Base-by-base conservation (phyloP, 2,329 filamentous ascomycete species). In the Penicillium sp. region DNA sequence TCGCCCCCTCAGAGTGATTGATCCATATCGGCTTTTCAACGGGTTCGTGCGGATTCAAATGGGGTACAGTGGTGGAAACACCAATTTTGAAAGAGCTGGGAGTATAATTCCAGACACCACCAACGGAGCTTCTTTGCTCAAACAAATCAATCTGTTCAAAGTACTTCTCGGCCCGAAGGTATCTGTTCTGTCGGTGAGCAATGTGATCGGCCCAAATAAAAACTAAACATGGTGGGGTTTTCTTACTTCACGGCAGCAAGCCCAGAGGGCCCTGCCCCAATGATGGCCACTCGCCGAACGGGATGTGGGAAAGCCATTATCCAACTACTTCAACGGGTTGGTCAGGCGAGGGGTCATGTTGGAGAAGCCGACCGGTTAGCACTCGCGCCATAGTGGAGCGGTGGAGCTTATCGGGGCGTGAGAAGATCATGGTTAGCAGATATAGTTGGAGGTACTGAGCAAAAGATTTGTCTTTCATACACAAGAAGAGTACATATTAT, bases 41-140 rank as follows among this genome's bases (percentile, higher is more conserved):
- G 24, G 84, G 81, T 45, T 82, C 81, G 66, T 84, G 68, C 3
- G 83, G 83, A 65, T 84, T 82, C n/a, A 85, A 85, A 69, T 92
- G 89, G 8, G 92, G 91, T 37, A 93, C 78, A 33, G 66, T 47
- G 64, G 81, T 64, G 69, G 67, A 51, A 48, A 68, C 21, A 43
- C 82, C 58, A 69, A 77, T 63, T 64, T 82, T 60, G 70, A 79
- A 68, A 45, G 75, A 54, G 73, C 81, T 74, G 27, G 79, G 77
- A 60, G 82, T 87, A 73, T 96, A 92, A 68, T 91, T 89, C 93
- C 93, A 98, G 10, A 95, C 85, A 2, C 95, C 93, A 56, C 92
- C 93, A 7, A 89, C 84, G 48, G 85, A 82, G 45, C 82, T 78
- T 63, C 91, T 87, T 74, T 96, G 91, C 74, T 98, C 95, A 68